phyloP scores from a whole-genome alignment of 495 filamentous ascomycete genomes.

The Pseudomonodictys pantanalensis region DNA sequence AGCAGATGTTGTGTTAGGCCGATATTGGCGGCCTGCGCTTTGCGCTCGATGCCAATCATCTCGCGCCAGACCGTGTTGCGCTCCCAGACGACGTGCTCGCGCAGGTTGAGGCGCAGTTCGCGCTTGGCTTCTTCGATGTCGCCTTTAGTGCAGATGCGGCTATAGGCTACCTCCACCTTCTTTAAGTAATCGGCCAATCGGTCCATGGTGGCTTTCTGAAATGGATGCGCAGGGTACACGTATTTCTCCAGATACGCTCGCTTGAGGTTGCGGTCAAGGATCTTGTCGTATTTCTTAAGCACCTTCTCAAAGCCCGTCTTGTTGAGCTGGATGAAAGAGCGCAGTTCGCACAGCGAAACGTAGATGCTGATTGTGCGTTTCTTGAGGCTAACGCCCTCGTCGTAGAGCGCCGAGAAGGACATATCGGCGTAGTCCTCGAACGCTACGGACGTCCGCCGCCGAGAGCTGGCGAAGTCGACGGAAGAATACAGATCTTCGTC shows the following conservation, averaged over 20 bases:
- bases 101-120: constrained; percentile 83
- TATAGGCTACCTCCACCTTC: constrained; percentile 75
- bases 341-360: constrained; percentile 90
- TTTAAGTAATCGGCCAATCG: constrained; percentile 66
- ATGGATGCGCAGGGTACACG: constrained; percentile 73
- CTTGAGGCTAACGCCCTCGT: constrained; percentile 81
- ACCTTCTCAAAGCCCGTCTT: constrained; percentile 94
- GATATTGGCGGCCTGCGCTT: constrained; percentile 91
- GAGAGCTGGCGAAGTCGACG: constrained; percentile 52
- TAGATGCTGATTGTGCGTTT: constrained; percentile 84
- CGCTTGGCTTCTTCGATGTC: constrained; percentile 70
- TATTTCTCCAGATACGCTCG: constrained; percentile 67
- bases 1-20: constrained; percentile 76
- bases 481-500: constrained; percentile 47
- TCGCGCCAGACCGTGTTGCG: constrained; percentile 98
- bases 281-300: constrained; percentile 99
- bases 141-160: constrained; percentile 74
- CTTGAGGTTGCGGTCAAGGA: constrained; percentile 74
- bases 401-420: constrained; percentile 64
- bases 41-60: constrained; percentile 96
- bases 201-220: constrained; percentile 65
- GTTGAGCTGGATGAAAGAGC: constrained; percentile 95
- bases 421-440: constrained; percentile 77
- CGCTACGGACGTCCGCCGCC: constrained; percentile 54
- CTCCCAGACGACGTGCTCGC: constrained; percentile 99